Base-by-base conservation (phyloP, 257 asterid species). In the Nicotiana noctiflora region DNA sequence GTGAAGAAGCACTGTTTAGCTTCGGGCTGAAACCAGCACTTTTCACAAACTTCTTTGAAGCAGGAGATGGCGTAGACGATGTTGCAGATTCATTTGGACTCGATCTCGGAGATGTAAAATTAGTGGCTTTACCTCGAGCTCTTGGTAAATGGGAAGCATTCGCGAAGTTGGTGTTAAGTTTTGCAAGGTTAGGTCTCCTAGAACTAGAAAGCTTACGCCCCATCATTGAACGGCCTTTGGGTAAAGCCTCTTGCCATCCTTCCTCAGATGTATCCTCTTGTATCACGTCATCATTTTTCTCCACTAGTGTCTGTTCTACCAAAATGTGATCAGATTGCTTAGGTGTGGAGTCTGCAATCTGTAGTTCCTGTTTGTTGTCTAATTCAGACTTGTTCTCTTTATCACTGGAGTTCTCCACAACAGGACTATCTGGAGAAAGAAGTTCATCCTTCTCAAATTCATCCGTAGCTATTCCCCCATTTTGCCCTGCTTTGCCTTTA, bases 191-290 rank as follows among this genome's bases (percentile, higher is more conserved):
- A 34, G 97, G 96, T 87, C 88, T 89, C 83, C 90, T 88, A 14
- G 97, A 90, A 84, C 87, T 87, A 79, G 91, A 83, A 75, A 91
- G 80, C 87, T 92, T 92, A 77, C 96, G 94, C 62, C 86, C 82
- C 82, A 79, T 70, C 7, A 79, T 79, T 18, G 95, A 87, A 52
- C 98, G 94, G 12, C 97, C 94, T 86, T 90, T 93, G 19, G 95
- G 97, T 40, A 84, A 75, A 86, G 98, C 98, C 86, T 93, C 98
- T 87, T 92, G 98, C 98, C 98, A 93, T 78, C 98, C 98, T 89
- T 91, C 97, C 56, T 86, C 98, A 19, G 92, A 91, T 53, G 79
- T 53, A 19, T 89, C 92, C 19, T 86, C 97, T 27, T 84, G 84
- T 23, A 64, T 91, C 74, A 83, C 62, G n/a, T 78, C 87, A 31